Evolutionary conservation across 257 asterid genomes (phyloP), one percentile per base, ranked within the genome.

Genomic region (Knoxia roxburghii): DNA sequence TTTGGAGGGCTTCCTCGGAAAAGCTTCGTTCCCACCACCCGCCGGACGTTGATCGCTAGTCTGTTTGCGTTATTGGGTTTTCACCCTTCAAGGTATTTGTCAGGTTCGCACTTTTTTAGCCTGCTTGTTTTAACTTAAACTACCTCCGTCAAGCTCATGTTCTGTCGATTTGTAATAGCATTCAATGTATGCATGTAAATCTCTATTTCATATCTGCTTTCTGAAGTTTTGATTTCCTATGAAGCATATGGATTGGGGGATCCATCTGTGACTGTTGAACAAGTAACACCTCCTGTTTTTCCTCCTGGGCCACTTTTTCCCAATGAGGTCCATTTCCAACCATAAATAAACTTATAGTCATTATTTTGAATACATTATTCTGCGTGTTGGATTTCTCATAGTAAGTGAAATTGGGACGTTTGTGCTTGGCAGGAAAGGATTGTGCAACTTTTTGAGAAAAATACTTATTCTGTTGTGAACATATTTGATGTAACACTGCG

Each of bases 391-490:
- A 52, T 40, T 43, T 23, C 10, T 35, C 17, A 7, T 79, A 80
- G 75, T 76, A 76, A 83, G 80, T 82, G 70, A 80, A 70, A 81
- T 77, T 81, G 84, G 78, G 76, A 57, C 73, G 68, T 83, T 73
- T 81, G 60, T 77, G 61, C 78, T 79, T 86, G 80, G 72, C 93
- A 92, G 99, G 99, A 88, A 82, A 88, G 97, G 83, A 80, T 82
- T 64, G 99, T 86, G 45, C 77, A 88, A 56, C 91, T 93, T 64
- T 93, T 93, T 74, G 96, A 93, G 87, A 72, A 73, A 89, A 93
- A 90, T 62, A 93, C 99, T 32, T 83, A 90, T 72, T 80, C 95
- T n/a, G 99, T 90, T 65, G 97, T 88, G 83, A 93, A 93, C 91
- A 93, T 93, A 76, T 93, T 90, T 75, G 99, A 93, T 75, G 96